Evolutionary conservation across 176 grass and related monocot species (phyloP), one percentile per base, ranked within the genome.

Genomic region (Triticum timopheevii): DNA sequence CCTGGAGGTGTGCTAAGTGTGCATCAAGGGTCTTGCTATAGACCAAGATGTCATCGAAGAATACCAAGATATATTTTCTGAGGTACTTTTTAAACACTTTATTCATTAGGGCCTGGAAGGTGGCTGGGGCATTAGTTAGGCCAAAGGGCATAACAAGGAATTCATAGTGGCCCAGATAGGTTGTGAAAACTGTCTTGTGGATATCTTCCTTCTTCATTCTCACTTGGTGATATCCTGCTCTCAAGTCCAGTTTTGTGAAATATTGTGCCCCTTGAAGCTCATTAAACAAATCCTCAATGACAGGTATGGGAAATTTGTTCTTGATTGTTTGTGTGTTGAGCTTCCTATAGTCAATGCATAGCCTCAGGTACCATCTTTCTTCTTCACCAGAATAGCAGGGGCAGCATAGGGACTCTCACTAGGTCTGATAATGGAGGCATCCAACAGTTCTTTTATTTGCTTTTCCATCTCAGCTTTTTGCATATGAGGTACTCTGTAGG

Each of bases 21-120:
- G 0, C 10, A 2, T 0, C 2, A 0, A 44, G 10, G 0, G 40
- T 44, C 10, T 44, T 44, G 10, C 40, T 44, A 10, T 11, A 44
- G 2, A 44, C 2, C 2, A 44, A 11, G 2, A 44, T 44, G 2
- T 44, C 40, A 11, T 44, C 10, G 0, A 44, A 44, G 40, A 44
- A 44, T 0, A 3, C 40, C 0, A 44, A 3, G 40, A 44, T 44
- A 3, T 10, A 44, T 3, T 44, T 44, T 3, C 10, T 44, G 40
- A 44, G 40, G 3, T 44, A 3, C 2, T 2, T 11, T 44, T 3
- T 3, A 11, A 44, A 44, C 0, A 44, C 10, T 10, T 0, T 20
- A 1, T 58, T 58, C 52, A 58, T 58, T 0, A 58, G 4, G 0
- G 52, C 13, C 2, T 58, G 15, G 16, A 58, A 58, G 6, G 52